These are phyloP conservation scores for Tripterygium wilfordii DNA, from an alignment of 177 flowering plant species.

Conservation along the genomic window DNA sequence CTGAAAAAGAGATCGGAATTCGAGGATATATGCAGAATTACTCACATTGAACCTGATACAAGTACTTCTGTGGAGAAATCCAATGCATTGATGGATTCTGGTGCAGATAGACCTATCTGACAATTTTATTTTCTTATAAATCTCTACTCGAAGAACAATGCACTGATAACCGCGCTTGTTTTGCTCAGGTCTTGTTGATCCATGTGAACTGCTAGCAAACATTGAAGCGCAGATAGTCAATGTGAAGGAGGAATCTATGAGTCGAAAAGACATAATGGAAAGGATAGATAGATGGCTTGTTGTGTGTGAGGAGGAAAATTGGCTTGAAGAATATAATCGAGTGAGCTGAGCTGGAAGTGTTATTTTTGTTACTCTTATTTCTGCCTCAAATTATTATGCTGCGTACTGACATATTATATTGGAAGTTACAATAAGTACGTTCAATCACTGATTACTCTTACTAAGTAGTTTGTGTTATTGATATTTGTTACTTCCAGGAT, in stretches of 20 bases:
- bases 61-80: slow-evolving; percentile 78
- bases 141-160: too few species aligned
- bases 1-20: slow-evolving; percentile 78
- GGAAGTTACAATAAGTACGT: too few species aligned
- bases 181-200: slow-evolving; percentile 75
- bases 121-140: too few species aligned
- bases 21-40: slow-evolving; percentile 72
- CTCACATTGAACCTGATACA: slow-evolving; percentile 78
- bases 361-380: too few species aligned
- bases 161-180: too few species aligned
- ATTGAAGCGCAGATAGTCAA: slow-evolving; percentile 73
- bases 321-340: slow-evolving; percentile 90
- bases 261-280: slow-evolving; percentile 84
- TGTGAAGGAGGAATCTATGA: slow-evolving; percentile 66
- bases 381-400: too few species aligned
- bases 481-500: slow-evolving; percentile 69
- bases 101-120: slow-evolving; percentile 19
- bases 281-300: slow-evolving; percentile 81
- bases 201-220: slow-evolving; percentile 76
- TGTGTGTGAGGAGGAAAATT: slow-evolving; percentile 87
- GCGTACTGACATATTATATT: too few species aligned
- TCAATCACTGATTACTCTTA: too few species aligned
- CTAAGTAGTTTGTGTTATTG: too few species aligned
- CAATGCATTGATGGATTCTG: slow-evolving; percentile 85
- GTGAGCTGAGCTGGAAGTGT: too few species aligned